phyloP scores from a whole-genome alignment of 164 flowering plant species.

The Nymphaea thermarum region DNA sequence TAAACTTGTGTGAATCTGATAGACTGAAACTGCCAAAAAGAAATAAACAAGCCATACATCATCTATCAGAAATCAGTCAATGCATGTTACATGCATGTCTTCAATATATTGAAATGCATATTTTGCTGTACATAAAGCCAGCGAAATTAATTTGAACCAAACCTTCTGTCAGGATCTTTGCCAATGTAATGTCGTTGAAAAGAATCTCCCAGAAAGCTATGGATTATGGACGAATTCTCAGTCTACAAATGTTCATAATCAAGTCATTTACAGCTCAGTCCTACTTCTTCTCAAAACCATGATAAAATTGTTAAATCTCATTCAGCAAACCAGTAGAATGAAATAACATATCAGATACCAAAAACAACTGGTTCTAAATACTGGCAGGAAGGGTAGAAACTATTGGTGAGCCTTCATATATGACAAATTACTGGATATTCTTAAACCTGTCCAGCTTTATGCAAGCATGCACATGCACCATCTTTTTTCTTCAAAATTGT shows the following conservation, averaged over 20 bases:
- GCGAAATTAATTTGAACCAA: background rate
- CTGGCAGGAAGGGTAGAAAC: background rate
- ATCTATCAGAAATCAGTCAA: background rate
- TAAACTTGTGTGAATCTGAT: background rate
- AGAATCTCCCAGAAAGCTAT: background rate
- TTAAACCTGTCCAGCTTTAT: too few species aligned
- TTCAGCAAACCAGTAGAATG: background rate
- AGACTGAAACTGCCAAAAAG: constrained; percentile 2
- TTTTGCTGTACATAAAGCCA: background rate
- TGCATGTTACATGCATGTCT: background rate
- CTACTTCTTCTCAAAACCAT: background rate
- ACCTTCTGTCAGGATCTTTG: background rate
- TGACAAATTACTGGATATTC: too few species aligned
- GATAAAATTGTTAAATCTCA: background rate
- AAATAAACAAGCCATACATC: too few species aligned
- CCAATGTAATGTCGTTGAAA: constrained; percentile 3
- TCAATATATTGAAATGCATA: background rate
- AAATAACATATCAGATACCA: background rate
- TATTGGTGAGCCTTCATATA: background rate
- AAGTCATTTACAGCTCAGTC: background rate
- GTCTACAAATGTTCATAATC: background rate
- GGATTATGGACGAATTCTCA: background rate
- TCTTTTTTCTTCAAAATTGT: too few species aligned
- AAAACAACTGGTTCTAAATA: background rate
- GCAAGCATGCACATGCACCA: too few species aligned